Percentiles rank a stretch among this genome's conserved stretches.
Conservation (phyloP, 2,329 filamentous ascomycete species). For the Macroventuria anomochaeta region DNA sequence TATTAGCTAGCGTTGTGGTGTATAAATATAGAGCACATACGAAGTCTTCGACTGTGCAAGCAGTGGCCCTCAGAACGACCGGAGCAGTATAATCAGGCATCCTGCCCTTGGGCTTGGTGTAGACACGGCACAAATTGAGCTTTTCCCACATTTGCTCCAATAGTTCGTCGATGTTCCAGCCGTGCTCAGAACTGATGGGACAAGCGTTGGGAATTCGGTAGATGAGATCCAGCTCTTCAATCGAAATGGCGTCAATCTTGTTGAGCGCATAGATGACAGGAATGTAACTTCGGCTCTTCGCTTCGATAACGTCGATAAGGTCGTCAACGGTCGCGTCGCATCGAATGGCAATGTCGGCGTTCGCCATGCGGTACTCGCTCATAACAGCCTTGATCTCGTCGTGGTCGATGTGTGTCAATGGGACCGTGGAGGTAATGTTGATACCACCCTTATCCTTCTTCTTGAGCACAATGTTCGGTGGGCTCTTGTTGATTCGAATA, state of each 20-base stretch:
- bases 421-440: slow-evolving; percentile 93
- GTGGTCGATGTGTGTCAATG: slow-evolving; percentile 87
- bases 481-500: slow-evolving; percentile 95
- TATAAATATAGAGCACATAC: slow-evolving; percentile 61
- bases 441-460: slow-evolving; percentile 99
- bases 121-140: slow-evolving; percentile 86
- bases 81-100: slow-evolving; percentile 90
- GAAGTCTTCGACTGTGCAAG: slow-evolving; percentile 95
- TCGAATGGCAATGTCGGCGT: slow-evolving; percentile 95
- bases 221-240: slow-evolving; percentile 93
- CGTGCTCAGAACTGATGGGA: slow-evolving; percentile 91
- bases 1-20: slow-evolving; percentile 45
- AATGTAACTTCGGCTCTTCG: slow-evolving; percentile 93
- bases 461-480: slow-evolving; percentile 98
- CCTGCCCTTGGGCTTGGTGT: slow-evolving; percentile 97
- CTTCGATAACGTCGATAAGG: slow-evolving; percentile 93
- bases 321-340: slow-evolving; percentile 98
- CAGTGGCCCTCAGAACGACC: slow-evolving; percentile 82
- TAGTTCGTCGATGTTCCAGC: slow-evolving; percentile 97
- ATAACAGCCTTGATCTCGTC: slow-evolving; percentile 99
- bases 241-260: slow-evolving; percentile 98
- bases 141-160: slow-evolving; percentile 99
- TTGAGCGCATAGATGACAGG: slow-evolving; percentile 99
- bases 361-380: slow-evolving; percentile 95
- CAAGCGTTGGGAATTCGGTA: slow-evolving; percentile 97